Evolutionary conservation across 306 rosid species (phyloP).

Genomic region (Parietaria judaica): DNA sequence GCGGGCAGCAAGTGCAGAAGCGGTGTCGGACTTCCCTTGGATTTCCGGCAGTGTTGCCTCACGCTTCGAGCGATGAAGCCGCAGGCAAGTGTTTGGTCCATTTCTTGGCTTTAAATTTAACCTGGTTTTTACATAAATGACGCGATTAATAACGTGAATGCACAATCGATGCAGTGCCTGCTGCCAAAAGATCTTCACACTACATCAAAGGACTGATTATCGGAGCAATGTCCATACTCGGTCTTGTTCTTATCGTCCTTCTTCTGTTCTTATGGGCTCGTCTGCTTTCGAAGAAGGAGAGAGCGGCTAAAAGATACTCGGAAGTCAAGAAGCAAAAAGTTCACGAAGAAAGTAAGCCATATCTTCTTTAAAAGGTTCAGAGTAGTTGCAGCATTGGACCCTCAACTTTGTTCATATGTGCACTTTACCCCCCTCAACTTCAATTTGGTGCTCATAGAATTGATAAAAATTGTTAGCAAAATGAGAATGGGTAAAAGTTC

Average conservation of each 20-base stretch:
- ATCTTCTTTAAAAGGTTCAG: not conserved
- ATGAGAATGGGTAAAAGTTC: too few relatives aligned
- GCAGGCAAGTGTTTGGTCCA: constrained; percentile 47
- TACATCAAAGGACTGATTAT: constrained; percentile 65
- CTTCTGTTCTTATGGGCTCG: constrained; percentile 66
- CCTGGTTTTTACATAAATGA: not conserved
- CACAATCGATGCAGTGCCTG: constrained; percentile 49
- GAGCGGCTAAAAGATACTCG: constrained; percentile 52
- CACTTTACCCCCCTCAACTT: not conserved
- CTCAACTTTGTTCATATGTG: constrained; percentile 9
- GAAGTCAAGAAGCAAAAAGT: constrained; percentile 74
- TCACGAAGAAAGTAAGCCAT: constrained; percentile 50
- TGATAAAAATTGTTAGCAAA: too few relatives aligned
- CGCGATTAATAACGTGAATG: not conserved
- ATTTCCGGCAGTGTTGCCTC: constrained; percentile 89
- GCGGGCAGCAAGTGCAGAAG: constrained; percentile 82
- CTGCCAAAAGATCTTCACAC: constrained; percentile 60
- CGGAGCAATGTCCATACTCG: constrained; percentile 56
- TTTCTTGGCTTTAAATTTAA: not conserved
- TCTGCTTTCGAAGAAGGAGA: constrained; percentile 61
- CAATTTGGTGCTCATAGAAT: too few relatives aligned
- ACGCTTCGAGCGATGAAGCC: constrained; percentile 79
- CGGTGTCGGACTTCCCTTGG: constrained; percentile 89
- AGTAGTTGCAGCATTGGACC: not conserved
- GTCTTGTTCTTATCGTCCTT: constrained; percentile 44